Conservation (phyloP, 345 rosid genomes). For the Citrus glauca region DNA sequence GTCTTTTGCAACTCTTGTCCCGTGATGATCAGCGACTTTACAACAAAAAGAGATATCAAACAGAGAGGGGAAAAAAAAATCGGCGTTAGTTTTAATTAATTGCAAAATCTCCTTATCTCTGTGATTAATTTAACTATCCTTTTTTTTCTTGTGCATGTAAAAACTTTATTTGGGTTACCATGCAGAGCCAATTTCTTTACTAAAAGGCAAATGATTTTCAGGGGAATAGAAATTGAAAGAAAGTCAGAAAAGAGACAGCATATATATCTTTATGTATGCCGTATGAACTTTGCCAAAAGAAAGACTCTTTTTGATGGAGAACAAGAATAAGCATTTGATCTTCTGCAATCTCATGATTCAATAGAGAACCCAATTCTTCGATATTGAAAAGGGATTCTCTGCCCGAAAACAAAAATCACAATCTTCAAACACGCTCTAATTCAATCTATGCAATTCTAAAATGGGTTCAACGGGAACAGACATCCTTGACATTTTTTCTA, state of each 20-base stretch:
- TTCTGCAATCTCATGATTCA: slow-evolving; percentile 6
- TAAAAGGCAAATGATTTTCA: slow-evolving; percentile 26
- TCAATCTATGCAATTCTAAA: slow-evolving; percentile 9
- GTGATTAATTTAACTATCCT: neutral
- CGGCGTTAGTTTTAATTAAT: slow-evolving; percentile 25
- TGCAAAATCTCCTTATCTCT: neutral
- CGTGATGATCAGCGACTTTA: slow-evolving; percentile 8
- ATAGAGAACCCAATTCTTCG: slow-evolving; percentile 41
- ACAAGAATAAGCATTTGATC: slow-evolving; percentile 37
- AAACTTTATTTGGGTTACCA: slow-evolving; percentile 2
- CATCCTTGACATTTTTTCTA: slow-evolving; percentile 28
- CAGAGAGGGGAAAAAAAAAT: neutral
- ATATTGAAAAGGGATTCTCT: neutral
- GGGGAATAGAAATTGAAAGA: slow-evolving; percentile 14
- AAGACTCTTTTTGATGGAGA: slow-evolving; percentile 15
- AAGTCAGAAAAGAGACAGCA: neutral
- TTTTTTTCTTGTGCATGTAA: neutral
- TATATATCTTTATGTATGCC: neutral
- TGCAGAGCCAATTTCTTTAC: slow-evolving; percentile 11
- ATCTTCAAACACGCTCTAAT: slow-evolving; percentile 26
- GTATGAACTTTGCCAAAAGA: slow-evolving; percentile 19
- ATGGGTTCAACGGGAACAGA: slow-evolving; percentile 20
- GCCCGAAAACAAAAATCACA: slow-evolving; percentile 10
- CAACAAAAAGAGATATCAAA: slow-evolving; percentile 21
- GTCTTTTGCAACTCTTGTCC: slow-evolving; percentile 20